Evolutionary conservation across 495 filamentous ascomycete genomes (phyloP).

Genomic region (Trichoderma asperelloides): DNA sequence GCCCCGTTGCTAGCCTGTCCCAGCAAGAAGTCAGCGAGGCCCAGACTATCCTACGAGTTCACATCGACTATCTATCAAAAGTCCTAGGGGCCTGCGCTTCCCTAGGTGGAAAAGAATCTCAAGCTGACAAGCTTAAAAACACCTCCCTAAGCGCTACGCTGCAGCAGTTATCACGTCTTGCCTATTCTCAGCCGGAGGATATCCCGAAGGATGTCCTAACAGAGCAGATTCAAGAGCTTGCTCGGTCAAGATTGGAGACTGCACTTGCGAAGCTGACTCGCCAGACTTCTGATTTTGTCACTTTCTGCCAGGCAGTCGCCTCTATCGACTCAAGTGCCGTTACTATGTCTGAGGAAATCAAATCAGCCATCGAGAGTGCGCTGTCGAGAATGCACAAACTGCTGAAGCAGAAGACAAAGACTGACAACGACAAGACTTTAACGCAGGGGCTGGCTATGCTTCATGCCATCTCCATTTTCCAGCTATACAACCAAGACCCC

Average conservation of each 20-base stretch:
- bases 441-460: constrained; percentile 63
- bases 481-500: constrained; percentile 80
- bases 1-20: constrained; percentile 14
- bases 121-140: constrained; percentile 11
- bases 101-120: constrained; percentile 5
- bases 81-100: constrained; percentile 23
- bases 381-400: constrained; percentile 59
- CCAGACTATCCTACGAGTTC: not conserved
- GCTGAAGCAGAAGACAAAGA: constrained; percentile 47
- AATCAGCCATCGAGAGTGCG: constrained; percentile 49
- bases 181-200: constrained; percentile 38
- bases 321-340: constrained; percentile 45
- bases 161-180: constrained; percentile 35
- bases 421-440: constrained; percentile 28
- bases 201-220: constrained; percentile 28
- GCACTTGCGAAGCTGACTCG: constrained; percentile 59
- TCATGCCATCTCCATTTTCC: constrained; percentile 76
- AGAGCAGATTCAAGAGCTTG: constrained; percentile 53
- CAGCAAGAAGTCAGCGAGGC: not conserved
- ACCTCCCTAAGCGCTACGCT: constrained; percentile 33
- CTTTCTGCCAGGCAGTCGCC: constrained; percentile 39
- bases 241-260: constrained; percentile 54
- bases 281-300: constrained; percentile 46
- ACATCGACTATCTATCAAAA: constrained; percentile 21
- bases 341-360: constrained; percentile 52